Evolutionary conservation across 83 land plant species (phyloP), one percentile per base, ranked within the genome.

Genomic region (Picea engelmannii): DNA sequence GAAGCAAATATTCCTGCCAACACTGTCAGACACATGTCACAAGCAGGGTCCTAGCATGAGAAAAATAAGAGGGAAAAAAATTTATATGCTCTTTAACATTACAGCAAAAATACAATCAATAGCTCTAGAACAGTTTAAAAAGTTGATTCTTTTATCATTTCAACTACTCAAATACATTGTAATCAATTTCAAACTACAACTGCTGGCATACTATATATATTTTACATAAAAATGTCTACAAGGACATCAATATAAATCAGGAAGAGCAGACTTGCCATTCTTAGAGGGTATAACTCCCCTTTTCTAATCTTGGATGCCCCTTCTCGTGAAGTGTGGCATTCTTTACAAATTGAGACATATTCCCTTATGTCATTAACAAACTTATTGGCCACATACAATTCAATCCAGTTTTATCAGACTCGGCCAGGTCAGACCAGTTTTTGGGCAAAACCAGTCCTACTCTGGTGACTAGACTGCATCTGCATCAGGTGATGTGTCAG

Each of bases 1-100:
- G 76, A 42, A 73, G 58, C 59, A 73, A 73, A 73, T 49, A 73
- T 73, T 73, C 76, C 76, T 73, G 76, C 76, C 76, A 73, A 73
- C 40, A 73, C 47, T 42, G 25, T 52, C 76, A 73, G 44, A 42
- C 76, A 73, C 21, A 42, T 47, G 76, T 73, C 55, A 73, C 58
- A 73, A 73, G 21, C 21, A 73, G 76, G 58, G 55, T n/a, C 76
- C 76, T 73, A 73, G 55, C n/a, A 44, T 13, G 12, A 73, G 20
- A 42, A 71, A 70, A 73, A 40, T 8, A 38, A 70, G 20, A 40
- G 15, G 15, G 59, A 55, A 55, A 55, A 9, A 12, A 55, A 12
- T 55, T 55, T 55, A 55, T 13, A 55, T 12, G 15, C 59, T 55
- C 4, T 73, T 47, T 18, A 5, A 73, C 55, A 73, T 73, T 23